Evolutionary conservation across 2,329 filamentous ascomycete genomes (phyloP).

Genomic region (Ampelomyces quisqualis): DNA sequence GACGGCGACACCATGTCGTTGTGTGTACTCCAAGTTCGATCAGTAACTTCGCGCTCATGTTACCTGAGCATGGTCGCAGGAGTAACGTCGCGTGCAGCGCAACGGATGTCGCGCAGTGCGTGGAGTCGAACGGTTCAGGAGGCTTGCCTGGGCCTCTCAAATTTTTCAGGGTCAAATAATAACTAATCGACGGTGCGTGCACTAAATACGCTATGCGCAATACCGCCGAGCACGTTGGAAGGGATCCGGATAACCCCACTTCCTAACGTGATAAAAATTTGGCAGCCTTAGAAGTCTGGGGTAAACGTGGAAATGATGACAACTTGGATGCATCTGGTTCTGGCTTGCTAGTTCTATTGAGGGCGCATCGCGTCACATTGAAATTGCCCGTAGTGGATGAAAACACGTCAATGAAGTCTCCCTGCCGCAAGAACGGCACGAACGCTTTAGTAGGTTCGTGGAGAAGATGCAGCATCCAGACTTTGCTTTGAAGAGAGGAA

Average conservation of each 20-base stretch:
- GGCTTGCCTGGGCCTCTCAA: not conserved
- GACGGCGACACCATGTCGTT: conserved; percentile 18
- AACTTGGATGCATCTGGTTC: no score
- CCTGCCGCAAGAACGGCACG: no score
- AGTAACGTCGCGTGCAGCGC: not conserved
- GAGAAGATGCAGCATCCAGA: no score
- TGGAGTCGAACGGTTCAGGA: not conserved
- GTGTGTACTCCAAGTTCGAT: conserved; percentile 5
- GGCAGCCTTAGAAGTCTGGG: no score
- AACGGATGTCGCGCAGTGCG: not conserved
- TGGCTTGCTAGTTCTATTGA: no score
- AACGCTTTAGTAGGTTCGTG: no score
- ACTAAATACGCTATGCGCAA: conserved; percentile 1
- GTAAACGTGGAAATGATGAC: no score
- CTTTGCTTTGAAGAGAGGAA: no score
- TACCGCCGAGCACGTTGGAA: not conserved
- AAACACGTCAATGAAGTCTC: no score
- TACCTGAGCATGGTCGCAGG: not conserved
- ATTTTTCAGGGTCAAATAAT: conserved; percentile 4
- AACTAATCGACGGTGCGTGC: conserved; percentile 7
- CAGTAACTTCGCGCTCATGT: conserved; percentile 2
- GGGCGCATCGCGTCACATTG: no score
- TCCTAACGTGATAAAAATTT: conserved; percentile 9
- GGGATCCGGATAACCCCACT: conserved; percentile 16
- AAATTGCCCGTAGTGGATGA: no score